These are phyloP conservation scores for Isoetes engelmannii DNA, from an alignment of 83 land plant species.

Conservation along the genomic window DNA sequence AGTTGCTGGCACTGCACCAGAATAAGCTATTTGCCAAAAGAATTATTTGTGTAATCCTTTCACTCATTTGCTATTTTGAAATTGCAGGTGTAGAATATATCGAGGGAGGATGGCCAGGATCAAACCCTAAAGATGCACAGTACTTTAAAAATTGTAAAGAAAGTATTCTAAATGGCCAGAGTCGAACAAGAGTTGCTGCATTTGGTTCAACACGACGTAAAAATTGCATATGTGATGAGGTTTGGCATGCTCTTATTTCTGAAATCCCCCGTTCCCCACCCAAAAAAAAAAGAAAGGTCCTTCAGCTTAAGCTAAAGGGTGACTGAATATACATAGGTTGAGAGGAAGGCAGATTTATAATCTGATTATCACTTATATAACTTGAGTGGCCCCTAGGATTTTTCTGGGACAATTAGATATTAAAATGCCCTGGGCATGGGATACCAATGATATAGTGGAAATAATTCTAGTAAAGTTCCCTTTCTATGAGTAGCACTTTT, in stretches of 20 bases:
- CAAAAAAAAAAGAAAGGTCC: neutral
- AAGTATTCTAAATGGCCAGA: neutral
- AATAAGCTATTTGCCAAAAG: neutral
- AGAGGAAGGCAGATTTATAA: too few relatives aligned
- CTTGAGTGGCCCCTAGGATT: too few relatives aligned
- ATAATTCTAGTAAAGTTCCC: too few relatives aligned
- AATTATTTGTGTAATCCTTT: neutral
- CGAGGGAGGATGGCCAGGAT: slow-evolving; percentile 28
- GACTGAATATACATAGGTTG: too few relatives aligned
- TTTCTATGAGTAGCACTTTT: too few relatives aligned
- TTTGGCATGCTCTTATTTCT: neutral
- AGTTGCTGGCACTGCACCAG: neutral
- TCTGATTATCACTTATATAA: too few relatives aligned
- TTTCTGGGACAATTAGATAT: too few relatives aligned
- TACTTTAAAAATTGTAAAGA: slow-evolving; percentile 12
- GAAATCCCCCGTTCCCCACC: neutral
- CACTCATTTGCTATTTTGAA: neutral
- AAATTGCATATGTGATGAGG: slow-evolving; percentile 16
- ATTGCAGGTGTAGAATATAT: slow-evolving; percentile 21
- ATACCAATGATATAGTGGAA: too few relatives aligned
- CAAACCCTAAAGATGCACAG: slow-evolving; percentile 24
- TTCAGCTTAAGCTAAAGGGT: too few relatives aligned
- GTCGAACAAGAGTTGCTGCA: slow-evolving; percentile 14
- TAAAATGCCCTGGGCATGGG: too few relatives aligned
- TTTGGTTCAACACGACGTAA: slow-evolving; percentile 22